These are phyloP conservation scores for Eustoma russellianum DNA, from an alignment of 257 asterid genomes.

Conservation along the genomic window DNA sequence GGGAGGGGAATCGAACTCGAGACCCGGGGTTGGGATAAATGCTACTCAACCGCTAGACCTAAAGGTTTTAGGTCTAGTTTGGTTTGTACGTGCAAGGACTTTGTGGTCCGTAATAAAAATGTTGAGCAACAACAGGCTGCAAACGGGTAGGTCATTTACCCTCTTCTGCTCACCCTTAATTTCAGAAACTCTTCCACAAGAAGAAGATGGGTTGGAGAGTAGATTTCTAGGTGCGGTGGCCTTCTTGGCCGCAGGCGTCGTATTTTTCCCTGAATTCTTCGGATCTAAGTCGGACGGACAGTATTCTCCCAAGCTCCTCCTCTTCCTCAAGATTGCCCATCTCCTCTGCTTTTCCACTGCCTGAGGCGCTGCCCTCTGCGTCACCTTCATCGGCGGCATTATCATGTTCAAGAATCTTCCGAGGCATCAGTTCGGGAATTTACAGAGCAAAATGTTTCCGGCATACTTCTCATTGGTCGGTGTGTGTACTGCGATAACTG, in stretches of 20 bases:
- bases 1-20: no score
- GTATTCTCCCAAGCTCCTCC: conserved; percentile 33
- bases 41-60: no score
- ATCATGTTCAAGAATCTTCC: conserved; percentile 97
- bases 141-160: no score
- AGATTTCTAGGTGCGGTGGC: conserved; percentile 68
- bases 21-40: no score
- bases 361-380: conserved; percentile 97
- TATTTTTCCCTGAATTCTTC: conserved; percentile 83
- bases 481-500: conserved; percentile 84
- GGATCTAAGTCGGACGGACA: conserved; percentile 65
- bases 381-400: conserved; percentile 98
- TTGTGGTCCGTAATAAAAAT: no score
- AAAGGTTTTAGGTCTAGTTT: no score
- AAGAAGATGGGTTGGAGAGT: conserved; percentile 68
- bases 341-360: conserved; percentile 92
- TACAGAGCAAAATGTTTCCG: conserved; percentile 98
- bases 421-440: conserved; percentile 91
- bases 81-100: no score
- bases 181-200: no score
- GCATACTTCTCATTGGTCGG: conserved; percentile 97
- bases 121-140: no score
- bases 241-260: conserved; percentile 68
- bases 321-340: conserved; percentile 64
- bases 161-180: no score